Conservation (phyloP, 2,329 filamentous ascomycete genomes). For the Fusarium avenaceum region DNA sequence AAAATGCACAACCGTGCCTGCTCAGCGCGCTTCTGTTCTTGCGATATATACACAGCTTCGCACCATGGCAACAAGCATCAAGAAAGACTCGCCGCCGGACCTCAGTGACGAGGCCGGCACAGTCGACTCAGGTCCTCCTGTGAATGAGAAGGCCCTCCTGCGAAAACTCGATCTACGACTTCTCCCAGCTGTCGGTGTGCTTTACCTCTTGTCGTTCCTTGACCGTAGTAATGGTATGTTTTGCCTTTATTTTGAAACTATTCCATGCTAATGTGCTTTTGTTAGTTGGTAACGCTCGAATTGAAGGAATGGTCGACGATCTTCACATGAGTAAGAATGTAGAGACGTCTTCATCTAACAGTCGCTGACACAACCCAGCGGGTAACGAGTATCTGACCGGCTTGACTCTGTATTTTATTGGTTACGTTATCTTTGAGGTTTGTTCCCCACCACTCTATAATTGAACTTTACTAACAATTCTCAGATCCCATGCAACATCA, state of each 20-base stretch:
- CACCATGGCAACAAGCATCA: slow-evolving; percentile 5
- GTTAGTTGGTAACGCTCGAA: slow-evolving; percentile 69
- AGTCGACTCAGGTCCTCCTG: slow-evolving; percentile 14
- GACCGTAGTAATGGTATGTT: slow-evolving; percentile 69
- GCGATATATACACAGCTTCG: background rate
- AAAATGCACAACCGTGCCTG: accelerated
- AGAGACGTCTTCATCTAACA: accelerated
- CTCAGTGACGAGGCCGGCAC: slow-evolving; percentile 39
- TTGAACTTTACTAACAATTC: background rate
- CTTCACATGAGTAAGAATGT: slow-evolving; percentile 64
- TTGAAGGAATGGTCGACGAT: slow-evolving; percentile 67
- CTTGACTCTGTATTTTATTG: slow-evolving; percentile 75
- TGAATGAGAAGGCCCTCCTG: slow-evolving; percentile 70
- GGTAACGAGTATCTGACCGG: slow-evolving; percentile 75
- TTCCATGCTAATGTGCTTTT: slow-evolving; percentile 16
- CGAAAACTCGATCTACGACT: slow-evolving; percentile 68
- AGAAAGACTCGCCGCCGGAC: slow-evolving; percentile 28
- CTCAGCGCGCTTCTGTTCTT: too few species aligned
- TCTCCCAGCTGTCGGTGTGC: slow-evolving; percentile 66
- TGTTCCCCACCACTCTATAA: accelerated
- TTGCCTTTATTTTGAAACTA: background rate
- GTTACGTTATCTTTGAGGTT: slow-evolving; percentile 70
- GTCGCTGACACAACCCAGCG: slow-evolving; percentile 50
- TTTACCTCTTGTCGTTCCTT: slow-evolving; percentile 70
- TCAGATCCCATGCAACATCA: slow-evolving; percentile 72